These are phyloP conservation scores for Exophiala lecanii-corni DNA, from an alignment of 2,329 filamentous ascomycete species.

Conservation along the genomic window DNA sequence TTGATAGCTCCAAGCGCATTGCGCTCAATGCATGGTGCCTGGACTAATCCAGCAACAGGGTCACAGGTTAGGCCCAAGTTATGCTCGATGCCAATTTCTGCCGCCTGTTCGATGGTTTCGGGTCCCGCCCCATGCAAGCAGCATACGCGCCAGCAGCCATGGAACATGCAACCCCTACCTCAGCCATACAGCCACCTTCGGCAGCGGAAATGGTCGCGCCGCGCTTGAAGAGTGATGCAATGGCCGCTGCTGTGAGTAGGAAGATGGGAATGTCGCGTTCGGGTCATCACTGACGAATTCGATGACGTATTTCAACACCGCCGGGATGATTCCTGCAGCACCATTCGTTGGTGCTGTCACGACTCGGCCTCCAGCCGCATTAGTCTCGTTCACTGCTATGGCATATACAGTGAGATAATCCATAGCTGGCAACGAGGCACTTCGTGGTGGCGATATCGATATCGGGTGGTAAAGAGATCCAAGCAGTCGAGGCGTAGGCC, in stretches of 20 bases:
- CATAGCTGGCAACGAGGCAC: slow-evolving; percentile 19
- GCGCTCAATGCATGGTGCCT: slow-evolving; percentile 23
- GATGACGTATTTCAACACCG: slow-evolving; percentile 22
- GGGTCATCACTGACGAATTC: slow-evolving; percentile 23
- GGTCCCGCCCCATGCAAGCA: slow-evolving; percentile 23
- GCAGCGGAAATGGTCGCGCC: slow-evolving; percentile 24
- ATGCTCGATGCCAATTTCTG: slow-evolving; percentile 24
- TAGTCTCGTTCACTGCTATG: slow-evolving; percentile 24
- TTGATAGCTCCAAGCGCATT: slow-evolving; percentile 24
- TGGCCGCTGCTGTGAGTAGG: slow-evolving; percentile 21
- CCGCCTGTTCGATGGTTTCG: slow-evolving; percentile 22
- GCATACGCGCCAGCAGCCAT: slow-evolving; percentile 24
- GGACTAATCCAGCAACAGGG: slow-evolving; percentile 21
- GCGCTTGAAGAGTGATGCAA: slow-evolving; percentile 22
- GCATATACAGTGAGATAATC: slow-evolving; percentile 22
- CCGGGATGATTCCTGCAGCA: slow-evolving; percentile 22
- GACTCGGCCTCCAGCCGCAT: slow-evolving; percentile 14
- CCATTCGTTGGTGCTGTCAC: slow-evolving; percentile 20
- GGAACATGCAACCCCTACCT: slow-evolving; percentile 23
- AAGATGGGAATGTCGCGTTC: slow-evolving; percentile 23
- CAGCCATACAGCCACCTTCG: slow-evolving; percentile 23
- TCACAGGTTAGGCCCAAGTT: slow-evolving; percentile 24
- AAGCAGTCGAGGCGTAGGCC: slow-evolving; percentile 8
- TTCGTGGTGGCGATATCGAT: slow-evolving; percentile 11
- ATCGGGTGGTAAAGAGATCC: slow-evolving; percentile 20